phyloP scores from a whole-genome alignment of 208 protist genomes.

The Angomonas ambiguus region DNA sequence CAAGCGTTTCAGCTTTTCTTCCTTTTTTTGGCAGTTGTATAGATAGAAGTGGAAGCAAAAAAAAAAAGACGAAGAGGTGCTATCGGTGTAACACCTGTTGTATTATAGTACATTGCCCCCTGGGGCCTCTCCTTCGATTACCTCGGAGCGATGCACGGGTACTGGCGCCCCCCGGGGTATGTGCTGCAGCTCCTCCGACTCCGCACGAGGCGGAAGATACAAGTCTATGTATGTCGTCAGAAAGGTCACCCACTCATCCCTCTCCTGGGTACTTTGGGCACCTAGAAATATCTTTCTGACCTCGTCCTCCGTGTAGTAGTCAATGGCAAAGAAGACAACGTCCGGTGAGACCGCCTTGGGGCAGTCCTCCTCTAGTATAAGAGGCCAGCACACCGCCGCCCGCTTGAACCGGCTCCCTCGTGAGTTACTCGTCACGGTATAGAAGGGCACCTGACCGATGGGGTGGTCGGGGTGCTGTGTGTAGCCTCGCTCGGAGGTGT shows the following conservation, averaged over 20 bases:
- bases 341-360: constrained; percentile 27
- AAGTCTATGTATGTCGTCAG: constrained; percentile 66
- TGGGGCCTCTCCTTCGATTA: constrained; percentile 66
- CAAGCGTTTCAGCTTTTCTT: not conserved
- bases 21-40: not conserved
- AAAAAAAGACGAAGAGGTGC: not conserved
- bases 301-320: constrained; percentile 35
- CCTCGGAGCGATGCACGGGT: constrained; percentile 34
- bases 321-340: constrained; percentile 52
- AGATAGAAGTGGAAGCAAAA: not conserved
- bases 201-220: constrained; percentile 42
- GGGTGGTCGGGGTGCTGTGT: constrained; percentile 15
- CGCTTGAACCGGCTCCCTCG: constrained; percentile 64
- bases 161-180: constrained; percentile 27
- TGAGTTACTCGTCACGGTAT: constrained; percentile 44
- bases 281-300: constrained; percentile 33
- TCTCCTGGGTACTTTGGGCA: constrained; percentile 24
- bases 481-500: constrained; percentile 23
- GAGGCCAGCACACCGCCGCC: constrained; percentile 63
- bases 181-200: constrained; percentile 48
- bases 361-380: constrained; percentile 55
- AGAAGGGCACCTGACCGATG: constrained; percentile 39
- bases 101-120: constrained; percentile 29
- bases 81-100: not conserved
- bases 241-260: constrained; percentile 56